Evolutionary conservation across 352 stramenopile genomes (phyloP).

Genomic region (Aphanomyces stellatus): DNA sequence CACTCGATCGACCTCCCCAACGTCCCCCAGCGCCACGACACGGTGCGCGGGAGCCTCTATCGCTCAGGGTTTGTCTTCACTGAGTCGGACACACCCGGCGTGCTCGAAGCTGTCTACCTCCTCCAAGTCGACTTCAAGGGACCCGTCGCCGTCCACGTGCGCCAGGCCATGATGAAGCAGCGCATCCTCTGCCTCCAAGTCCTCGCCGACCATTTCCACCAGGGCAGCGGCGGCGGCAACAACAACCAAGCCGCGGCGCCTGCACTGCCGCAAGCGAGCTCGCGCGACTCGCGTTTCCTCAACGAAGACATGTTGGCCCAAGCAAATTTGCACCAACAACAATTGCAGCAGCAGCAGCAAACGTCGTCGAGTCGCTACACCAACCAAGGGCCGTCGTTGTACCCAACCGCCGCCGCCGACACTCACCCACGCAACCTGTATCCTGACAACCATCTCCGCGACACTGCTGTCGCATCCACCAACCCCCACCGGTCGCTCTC

Average conservation of each 20-base stretch:
- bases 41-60: conserved; percentile 75
- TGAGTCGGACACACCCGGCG: conserved; percentile 61
- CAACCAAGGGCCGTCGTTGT: not conserved
- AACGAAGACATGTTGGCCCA: not conserved
- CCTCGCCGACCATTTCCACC: conserved; percentile 12
- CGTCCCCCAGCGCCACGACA: conserved; percentile 59
- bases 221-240: not conserved
- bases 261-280: not conserved
- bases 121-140: conserved; percentile 82
- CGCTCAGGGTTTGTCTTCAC: conserved; percentile 74
- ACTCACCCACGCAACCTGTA: not conserved
- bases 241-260: not conserved
- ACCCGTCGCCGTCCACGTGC: not conserved
- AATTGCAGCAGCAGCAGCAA: not conserved
- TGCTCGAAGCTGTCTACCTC: conserved; percentile 79
- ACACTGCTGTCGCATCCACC: not conserved
- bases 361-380: not conserved
- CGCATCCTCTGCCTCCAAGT: conserved; percentile 8
- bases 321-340: not conserved
- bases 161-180: conserved; percentile 18
- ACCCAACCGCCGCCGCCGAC: not conserved
- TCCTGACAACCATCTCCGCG: not conserved
- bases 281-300: not conserved
- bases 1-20: conserved; percentile 82
- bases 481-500: not conserved